Percentiles rank a stretch among this genome's conserved stretches.
Conservation (phyloP, 164 flowering plant genomes). For the Aristolochia californica region DNA sequence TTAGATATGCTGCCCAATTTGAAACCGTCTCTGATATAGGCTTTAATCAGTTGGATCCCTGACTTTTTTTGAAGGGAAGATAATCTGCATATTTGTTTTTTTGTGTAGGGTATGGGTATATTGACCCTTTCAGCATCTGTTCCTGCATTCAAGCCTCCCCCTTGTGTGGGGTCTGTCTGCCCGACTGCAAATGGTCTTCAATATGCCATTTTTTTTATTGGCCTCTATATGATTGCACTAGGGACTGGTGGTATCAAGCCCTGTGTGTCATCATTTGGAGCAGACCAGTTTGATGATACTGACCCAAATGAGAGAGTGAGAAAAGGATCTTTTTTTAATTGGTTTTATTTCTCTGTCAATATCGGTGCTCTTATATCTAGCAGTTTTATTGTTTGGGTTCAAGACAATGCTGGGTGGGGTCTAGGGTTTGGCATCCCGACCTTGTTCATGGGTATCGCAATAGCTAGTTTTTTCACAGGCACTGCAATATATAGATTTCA, state of each 20-base stretch:
- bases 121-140: conserved; percentile 76
- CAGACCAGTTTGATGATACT: conserved; percentile 88
- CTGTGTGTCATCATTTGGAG: conserved; percentile 87
- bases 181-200: conserved; percentile 63
- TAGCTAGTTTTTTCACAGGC: conserved; percentile 62
- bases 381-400: conserved; percentile 67
- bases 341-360: conserved; percentile 84
- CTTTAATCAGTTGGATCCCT: too few relatives aligned
- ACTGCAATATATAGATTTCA: conserved; percentile 77
- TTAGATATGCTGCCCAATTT: too few relatives aligned
- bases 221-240: conserved; percentile 75
- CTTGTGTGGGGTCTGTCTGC: conserved; percentile 49
- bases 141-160: conserved; percentile 53
- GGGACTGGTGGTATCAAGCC: conserved; percentile 91
- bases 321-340: conserved; percentile 83
- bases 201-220: conserved; percentile 55
- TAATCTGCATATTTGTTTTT: background rate
- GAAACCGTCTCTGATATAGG: too few relatives aligned
- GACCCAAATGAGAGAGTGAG: conserved; percentile 57
- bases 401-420: conserved; percentile 89
- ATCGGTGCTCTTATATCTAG: conserved; percentile 80
- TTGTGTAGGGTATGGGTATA: conserved; percentile 68
- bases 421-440: conserved; percentile 90
- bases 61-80: too few relatives aligned
- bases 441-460: conserved; percentile 66